Evolutionary conservation across 1,284 basidiomycete species (phyloP).

Genomic region (Sanghuangporus weigelae): DNA sequence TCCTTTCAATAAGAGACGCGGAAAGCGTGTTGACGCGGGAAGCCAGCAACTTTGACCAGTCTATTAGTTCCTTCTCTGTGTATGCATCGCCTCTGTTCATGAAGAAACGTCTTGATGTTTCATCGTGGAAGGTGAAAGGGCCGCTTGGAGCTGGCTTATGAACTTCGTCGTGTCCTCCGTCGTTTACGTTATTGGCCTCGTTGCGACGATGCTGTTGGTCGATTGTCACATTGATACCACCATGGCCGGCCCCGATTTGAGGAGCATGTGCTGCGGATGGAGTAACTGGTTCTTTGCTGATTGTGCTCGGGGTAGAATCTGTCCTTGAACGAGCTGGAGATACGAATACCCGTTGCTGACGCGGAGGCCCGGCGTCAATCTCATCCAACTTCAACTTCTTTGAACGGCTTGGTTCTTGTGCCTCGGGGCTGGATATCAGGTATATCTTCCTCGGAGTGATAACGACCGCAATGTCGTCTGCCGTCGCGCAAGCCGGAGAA

Average conservation of each 20-base stretch:
- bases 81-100: not conserved
- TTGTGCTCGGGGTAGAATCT: not conserved
- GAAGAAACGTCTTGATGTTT: not conserved
- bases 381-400: not conserved
- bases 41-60: not conserved
- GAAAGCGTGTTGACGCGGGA: not conserved
- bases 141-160: not conserved
- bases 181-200: not conserved
- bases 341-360: not conserved
- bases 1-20: not conserved
- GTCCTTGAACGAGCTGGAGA: not conserved
- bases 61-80: conserved; percentile 5
- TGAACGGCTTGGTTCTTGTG: not conserved
- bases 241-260: too few relatives aligned
- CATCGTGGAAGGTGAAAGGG: not conserved
- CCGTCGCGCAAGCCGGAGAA: not conserved
- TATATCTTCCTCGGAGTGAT: not conserved
- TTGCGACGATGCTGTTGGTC: not conserved
- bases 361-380: not conserved
- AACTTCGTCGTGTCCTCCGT: not conserved
- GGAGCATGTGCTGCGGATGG: not conserved
- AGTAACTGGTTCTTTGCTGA: not conserved
- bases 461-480: not conserved
- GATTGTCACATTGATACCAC: not conserved
- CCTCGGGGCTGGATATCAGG: not conserved